Evolutionary conservation across 345 rosid species (phyloP), one percentile per base, ranked within the genome.

Genomic region (Boechera divaricarpa): DNA sequence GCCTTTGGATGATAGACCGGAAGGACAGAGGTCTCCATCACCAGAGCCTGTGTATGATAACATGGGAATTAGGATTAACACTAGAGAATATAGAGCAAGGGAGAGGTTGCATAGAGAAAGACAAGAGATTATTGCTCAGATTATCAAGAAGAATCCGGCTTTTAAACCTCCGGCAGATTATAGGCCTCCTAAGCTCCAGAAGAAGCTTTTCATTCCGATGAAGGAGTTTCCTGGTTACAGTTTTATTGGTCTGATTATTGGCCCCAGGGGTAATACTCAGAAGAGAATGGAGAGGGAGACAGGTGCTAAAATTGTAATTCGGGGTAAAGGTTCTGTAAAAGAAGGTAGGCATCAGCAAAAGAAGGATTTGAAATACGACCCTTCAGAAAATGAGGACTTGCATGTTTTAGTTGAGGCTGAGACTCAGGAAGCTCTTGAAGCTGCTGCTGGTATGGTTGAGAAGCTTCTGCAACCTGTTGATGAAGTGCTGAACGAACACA

Each of bases 391-490:
- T 29, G 99, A 96, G 82, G 99, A 96, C 70, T 90, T 96, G 86
- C 98, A 96, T 79, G 99, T 96, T 78, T 80, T 93, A 78, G 98
- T 96, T 9, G 99, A 96, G 87, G 97, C 97, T 16, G 99, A 96
- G 0, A 90, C 97, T 2, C 90, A 86, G 77, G 99, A 92, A 2
- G 88, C 97, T 0, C 84, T 96, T 56, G 98, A 96, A 10, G 96
- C 93, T 62, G 97, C 99, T 33, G 98, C 97, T 51, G 97, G 92
- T 24, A 93, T 96, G 98, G 91, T 95, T 35, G 97, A 95, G 87
- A 95, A 95, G 85, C 82, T 95, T 39, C 69, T 95, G 87, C 98
- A 93, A 79, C 99, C 99, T 49, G 97, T 95, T 64, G 99, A 95
- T 69, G 99, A 95, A 82, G 98, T 91, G 32, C 52, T 92, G 78